Base-by-base conservation (phyloP, 208 protist genomes). In the Wallacemonas sp. region DNA sequence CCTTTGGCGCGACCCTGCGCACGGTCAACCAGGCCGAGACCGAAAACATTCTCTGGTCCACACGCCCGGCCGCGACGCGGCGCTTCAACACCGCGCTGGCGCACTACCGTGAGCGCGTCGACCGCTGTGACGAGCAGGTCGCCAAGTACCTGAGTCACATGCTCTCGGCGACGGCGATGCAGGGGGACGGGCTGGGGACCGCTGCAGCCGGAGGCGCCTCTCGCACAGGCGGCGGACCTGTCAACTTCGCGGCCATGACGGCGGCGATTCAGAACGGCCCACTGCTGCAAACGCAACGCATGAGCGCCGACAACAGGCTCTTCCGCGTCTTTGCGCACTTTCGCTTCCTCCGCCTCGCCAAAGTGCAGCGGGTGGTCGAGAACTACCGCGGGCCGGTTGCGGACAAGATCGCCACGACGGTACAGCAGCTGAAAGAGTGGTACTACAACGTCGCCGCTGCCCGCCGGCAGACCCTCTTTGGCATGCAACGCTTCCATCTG, bases 281-380 rank as follows among this genome's bases (percentile, higher is more conserved):
- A 9, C 52, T 58, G 9, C 52, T 43, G 23, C 52, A 58, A 17
- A 58, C 52, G 30, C 52, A 39, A 14, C 52, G 52, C 52, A 58
- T 58, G 52, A 58, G 12, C 19, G 52, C 52, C 0, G 52, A 58
- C 32, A 58, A 58, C 19, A 75, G 78, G 21, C 68, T 90, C 26
- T 81, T 87, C 62, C 83, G 82, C 41, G 81, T 80, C 57, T 92
- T 87, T 66, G 75, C 87, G 21, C 70, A 76, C 47, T 92, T 96
- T 58, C 81, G 83, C 36, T 80, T 86, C 60, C 63, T 96, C 5
- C 78, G 70, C 26, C 72, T 88, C 9, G 75, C 83, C 46, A 88
- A 86, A 32, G 76, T 92, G 49, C 83, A 87, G 60, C 54, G 70
- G 23, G 90, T 93, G 6, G 74, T 93, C 29, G 61, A 74, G 2